phyloP scores from a whole-genome alignment of 1,139 yeast genomes.

The Martiniozyma asiatica region DNA sequence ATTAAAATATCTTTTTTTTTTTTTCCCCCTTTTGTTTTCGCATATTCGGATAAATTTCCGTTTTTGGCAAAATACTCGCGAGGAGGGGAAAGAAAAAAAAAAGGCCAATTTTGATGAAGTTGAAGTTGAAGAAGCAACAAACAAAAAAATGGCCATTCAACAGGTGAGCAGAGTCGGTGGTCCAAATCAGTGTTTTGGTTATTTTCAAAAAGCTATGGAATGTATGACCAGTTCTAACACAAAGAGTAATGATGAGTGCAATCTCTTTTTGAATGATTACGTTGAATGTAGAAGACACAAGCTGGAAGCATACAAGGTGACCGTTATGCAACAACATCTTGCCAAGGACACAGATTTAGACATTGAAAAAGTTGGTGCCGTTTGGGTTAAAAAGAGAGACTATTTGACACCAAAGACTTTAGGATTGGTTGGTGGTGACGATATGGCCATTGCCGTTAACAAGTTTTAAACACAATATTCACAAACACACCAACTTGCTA shows the following conservation, averaged over 20 bases:
- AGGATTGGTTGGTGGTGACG: conserved; percentile 25
- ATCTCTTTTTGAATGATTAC: conserved; percentile 21
- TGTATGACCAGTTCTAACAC: conserved; percentile 23
- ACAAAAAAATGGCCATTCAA: conserved; percentile 21
- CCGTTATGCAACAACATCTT: conserved; percentile 21
- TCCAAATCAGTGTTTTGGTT: conserved; percentile 25
- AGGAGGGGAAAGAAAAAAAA: too few species aligned
- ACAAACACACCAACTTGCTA: not conserved
- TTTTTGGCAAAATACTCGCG: too few species aligned
- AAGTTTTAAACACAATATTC: conserved; percentile 10
- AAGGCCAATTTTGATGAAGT: too few species aligned
- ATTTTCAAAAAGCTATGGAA: conserved; percentile 24
- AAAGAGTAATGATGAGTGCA: conserved; percentile 20
- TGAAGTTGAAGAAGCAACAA: not conserved
- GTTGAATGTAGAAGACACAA: conserved; percentile 25
- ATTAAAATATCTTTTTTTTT: not conserved
- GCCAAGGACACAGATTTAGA: conserved; percentile 15
- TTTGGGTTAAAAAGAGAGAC: conserved; percentile 24
- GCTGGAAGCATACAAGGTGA: conserved; percentile 23
- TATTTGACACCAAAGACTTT: conserved; percentile 24
- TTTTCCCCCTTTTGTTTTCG: not conserved
- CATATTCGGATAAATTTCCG: not conserved
- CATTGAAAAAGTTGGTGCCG: conserved; percentile 23
- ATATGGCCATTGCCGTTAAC: conserved; percentile 17
- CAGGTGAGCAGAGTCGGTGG: conserved; percentile 25